Base-by-base conservation (phyloP, 2,329 filamentous ascomycete species). In the Cercospora brassicicola region DNA sequence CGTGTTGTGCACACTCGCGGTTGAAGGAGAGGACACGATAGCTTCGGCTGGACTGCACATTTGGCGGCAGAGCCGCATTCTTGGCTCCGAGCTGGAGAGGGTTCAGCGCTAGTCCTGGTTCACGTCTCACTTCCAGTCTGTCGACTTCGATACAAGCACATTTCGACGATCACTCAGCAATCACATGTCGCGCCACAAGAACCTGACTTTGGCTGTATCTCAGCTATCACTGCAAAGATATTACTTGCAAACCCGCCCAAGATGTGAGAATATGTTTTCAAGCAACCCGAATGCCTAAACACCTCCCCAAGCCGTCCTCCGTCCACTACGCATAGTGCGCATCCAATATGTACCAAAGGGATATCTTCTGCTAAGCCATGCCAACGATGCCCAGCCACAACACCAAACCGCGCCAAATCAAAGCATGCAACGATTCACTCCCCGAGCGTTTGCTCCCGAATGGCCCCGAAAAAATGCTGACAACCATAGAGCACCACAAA, bases 331-430 rank as follows among this genome's bases (percentile, higher is more conserved):
- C 55, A 59, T 20, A 36, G 28, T 20, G 55, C 55, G 55, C 48
- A 55, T 55, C 48, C 48, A 55, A 55, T 56, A 59, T 64, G 62
- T 64, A 48, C 62, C 53, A 64, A 56, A 33, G 51, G 62, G 62
- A 64, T 64, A 64, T 64, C 62, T 64, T 53, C 62, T 39, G 53
- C 33, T 26, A 59, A 64, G 28, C 62, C 51, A 30, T 42, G 26
- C 62, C 53, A 36, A 59, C 23, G 15, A 48, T 45, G 59, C 39
- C 59, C 15, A 51, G 42, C 55, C 55, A 18, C 30, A 59, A 59
- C 55, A 59, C 55, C 55, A 62, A 59, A 33, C 30, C 62, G 51
- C 23, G 59, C 36, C 62, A 48, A 33, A 45, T 55, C 62, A 59
- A 42, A 30, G 31, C 23, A 45, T 42, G 33, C 31, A 42, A 39